Evolutionary conservation across 345 rosid genomes (phyloP).

Genomic region (Alliaria petiolata): DNA sequence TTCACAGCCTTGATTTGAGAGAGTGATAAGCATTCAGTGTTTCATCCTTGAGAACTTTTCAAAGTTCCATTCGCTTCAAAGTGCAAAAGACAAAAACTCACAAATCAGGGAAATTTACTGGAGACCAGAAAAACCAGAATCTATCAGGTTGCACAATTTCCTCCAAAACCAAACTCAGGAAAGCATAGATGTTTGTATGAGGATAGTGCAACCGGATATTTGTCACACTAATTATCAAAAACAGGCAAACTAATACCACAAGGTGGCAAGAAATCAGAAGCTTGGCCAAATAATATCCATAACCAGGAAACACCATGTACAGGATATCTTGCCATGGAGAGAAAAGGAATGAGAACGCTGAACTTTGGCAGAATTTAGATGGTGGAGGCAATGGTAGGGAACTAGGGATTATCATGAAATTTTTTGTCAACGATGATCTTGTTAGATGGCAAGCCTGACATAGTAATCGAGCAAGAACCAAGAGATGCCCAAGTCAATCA

Average conservation of each 20-base stretch:
- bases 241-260: not conserved
- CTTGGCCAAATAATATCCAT: not conserved
- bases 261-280: not conserved
- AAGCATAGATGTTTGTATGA: not conserved
- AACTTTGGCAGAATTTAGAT: not conserved
- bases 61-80: not conserved
- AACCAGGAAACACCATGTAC: not conserved
- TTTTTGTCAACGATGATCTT: not conserved
- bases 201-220: not conserved
- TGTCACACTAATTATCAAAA: not conserved
- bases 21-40: not conserved
- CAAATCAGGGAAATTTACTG: not conserved
- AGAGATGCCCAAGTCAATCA: slow-evolving; percentile 11
- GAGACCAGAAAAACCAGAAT: not conserved
- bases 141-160: not conserved
- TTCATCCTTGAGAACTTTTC: slow-evolving; percentile 15
- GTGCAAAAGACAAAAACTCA: not conserved
- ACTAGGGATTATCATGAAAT: not conserved
- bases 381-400: not conserved
- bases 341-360: slow-evolving; percentile 16
- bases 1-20: not conserved
- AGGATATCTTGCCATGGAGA: not conserved
- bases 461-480: not conserved
- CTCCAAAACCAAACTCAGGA: slow-evolving; percentile 12
- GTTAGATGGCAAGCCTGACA: not conserved